These are phyloP conservation scores for Paracoccidioides lutzii DNA, from an alignment of 2,329 filamentous ascomycete species.

Conservation along the genomic window DNA sequence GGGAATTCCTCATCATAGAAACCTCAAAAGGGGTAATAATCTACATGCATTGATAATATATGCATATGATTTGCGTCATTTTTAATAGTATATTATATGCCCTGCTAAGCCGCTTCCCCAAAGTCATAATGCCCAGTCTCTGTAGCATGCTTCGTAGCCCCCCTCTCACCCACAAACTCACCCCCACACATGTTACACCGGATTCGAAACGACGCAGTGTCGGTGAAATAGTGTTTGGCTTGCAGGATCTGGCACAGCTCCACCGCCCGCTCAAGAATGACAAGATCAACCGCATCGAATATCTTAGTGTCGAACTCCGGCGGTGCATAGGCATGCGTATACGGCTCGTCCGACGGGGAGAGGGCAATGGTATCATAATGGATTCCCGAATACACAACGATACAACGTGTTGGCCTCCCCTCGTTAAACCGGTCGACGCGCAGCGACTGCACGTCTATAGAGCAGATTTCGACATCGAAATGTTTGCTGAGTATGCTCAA, in stretches of 20 bases:
- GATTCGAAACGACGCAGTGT: constrained; percentile 67
- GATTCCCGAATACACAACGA: constrained; percentile 81
- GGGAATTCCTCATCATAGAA: too few species aligned
- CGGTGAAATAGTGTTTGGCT: constrained; percentile 71
- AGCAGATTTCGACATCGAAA: constrained; percentile 74
- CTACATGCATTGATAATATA: too few species aligned
- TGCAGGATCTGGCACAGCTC: constrained; percentile 54
- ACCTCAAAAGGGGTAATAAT: too few species aligned
- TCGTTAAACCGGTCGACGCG: constrained; percentile 68
- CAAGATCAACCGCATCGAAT: constrained; percentile 46
- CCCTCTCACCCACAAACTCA: constrained; percentile 33
- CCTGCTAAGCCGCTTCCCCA: constrained; percentile 31
- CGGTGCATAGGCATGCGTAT: constrained; percentile 44
- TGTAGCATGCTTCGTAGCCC: constrained; percentile 34
- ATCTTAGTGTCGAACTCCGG: constrained; percentile 71
- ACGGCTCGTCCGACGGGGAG: constrained; percentile 47
- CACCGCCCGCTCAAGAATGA: constrained; percentile 47
- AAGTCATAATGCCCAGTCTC: constrained; percentile 38
- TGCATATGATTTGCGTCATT: too few species aligned
- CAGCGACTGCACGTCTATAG: constrained; percentile 62
- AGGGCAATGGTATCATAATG: constrained; percentile 87
- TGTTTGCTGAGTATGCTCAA: constrained; percentile 71
- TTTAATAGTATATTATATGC: neutral
- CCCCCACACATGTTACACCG: constrained; percentile 53
- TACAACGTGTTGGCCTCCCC: constrained; percentile 52